Conservation (phyloP, 345 rosid species). For the Lepidium sativum region DNA sequence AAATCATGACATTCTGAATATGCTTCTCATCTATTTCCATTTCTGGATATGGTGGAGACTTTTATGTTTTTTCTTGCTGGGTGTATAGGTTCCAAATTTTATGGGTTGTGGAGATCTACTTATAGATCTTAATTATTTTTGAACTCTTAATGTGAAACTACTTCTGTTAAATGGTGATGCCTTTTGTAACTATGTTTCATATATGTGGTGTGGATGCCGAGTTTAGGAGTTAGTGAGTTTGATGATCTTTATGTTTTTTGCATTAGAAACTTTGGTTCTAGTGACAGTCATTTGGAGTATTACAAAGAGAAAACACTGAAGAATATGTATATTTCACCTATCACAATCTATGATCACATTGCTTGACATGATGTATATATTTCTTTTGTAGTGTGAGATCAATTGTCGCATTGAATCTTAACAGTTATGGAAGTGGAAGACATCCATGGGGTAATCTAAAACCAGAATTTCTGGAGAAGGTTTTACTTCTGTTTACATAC, state of each 20-base stretch:
- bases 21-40: too few relatives aligned
- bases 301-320: too few relatives aligned
- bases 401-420: conserved; percentile 27
- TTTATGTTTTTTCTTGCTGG: too few relatives aligned
- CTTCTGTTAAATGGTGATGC: background rate
- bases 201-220: background rate
- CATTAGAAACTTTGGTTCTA: conserved; percentile 68
- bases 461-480: conserved; percentile 30
- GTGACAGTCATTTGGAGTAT: too few relatives aligned
- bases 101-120: too few relatives aligned
- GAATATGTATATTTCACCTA: too few relatives aligned
- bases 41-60: too few relatives aligned
- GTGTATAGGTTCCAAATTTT: too few relatives aligned
- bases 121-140: too few relatives aligned
- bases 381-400: conserved; percentile 24
- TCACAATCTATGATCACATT: background rate
- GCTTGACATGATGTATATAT: background rate
- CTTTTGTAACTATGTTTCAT: background rate
- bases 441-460: conserved; percentile 29
- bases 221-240: background rate
- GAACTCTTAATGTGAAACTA: background rate
- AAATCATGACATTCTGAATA: background rate
- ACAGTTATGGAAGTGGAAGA: conserved; percentile 29
- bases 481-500: background rate
- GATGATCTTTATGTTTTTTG: background rate